Percentiles rank a stretch among this genome's conserved stretches.
Conservation (phyloP, 345 rosid species). For the Physaria fendleri region DNA sequence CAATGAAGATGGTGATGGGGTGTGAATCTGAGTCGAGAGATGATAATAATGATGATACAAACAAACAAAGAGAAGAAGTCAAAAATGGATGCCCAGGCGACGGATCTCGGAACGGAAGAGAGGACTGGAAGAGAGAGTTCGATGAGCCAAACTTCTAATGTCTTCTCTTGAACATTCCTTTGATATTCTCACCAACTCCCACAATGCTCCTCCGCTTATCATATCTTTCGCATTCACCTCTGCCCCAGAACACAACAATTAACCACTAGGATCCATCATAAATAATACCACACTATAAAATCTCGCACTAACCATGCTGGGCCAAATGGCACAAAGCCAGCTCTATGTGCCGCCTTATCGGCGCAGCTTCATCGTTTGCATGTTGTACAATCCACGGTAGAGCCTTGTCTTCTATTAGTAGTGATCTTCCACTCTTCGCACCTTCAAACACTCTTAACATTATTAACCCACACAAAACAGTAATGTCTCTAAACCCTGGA, state of each 20-base stretch:
- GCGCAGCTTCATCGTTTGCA: conserved; percentile 80
- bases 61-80: conserved; percentile 20
- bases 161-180: conserved; percentile 93
- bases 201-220: conserved; percentile 86
- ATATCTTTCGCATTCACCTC: conserved; percentile 93
- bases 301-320: conserved; percentile 64
- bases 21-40: not conserved
- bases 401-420: conserved; percentile 84
- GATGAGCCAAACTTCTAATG: conserved; percentile 77
- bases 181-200: conserved; percentile 94
- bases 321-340: conserved; percentile 97
- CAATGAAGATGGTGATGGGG: not conserved
- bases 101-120: conserved; percentile 61
- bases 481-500: not conserved
- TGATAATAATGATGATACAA: not conserved
- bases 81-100: conserved; percentile 57
- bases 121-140: conserved; percentile 62
- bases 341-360: conserved; percentile 91
- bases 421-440: conserved; percentile 64
- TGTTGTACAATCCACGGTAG: conserved; percentile 98
- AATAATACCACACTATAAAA: not conserved
- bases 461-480: not conserved
- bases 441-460: conserved; percentile 39
- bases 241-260: conserved; percentile 14
- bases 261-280: not conserved